Evolutionary conservation across 2,329 filamentous ascomycete genomes (phyloP).

Genomic region (Sporothrix mexicana): DNA sequence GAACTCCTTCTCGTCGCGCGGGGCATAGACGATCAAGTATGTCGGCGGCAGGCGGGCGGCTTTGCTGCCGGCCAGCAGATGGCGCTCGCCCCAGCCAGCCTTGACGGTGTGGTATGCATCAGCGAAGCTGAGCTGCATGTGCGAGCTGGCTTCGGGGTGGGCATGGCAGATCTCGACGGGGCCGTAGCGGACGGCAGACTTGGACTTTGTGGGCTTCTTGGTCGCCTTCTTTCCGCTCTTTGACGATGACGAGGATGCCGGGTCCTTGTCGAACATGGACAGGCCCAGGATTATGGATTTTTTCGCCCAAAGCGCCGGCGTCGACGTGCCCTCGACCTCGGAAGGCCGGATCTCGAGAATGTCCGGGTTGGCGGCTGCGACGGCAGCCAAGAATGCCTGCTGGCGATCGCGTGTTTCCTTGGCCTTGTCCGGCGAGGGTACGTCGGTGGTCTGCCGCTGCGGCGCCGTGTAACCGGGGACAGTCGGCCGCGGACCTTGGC

Average conservation of each 20-base stretch:
- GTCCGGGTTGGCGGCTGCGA: conserved; percentile 41
- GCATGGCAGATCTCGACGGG: conserved; percentile 48
- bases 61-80: conserved; percentile 45
- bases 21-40: conserved; percentile 51
- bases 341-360: conserved; percentile 42
- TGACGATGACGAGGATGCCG: background rate
- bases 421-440: background rate
- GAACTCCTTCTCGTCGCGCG: conserved; percentile 47
- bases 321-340: conserved; percentile 44
- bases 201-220: background rate
- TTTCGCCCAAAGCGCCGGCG: conserved; percentile 42
- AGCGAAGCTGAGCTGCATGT: conserved; percentile 47
- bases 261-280: conserved; percentile 28
- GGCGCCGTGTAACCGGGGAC: conserved; percentile 48
- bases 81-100: conserved; percentile 50
- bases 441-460: conserved; percentile 48
- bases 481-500: conserved; percentile 41
- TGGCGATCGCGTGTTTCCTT: background rate
- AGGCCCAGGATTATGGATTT: background rate
- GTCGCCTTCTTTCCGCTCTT: background rate
- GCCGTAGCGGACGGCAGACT: conserved; percentile 33
- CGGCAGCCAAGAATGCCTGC: background rate
- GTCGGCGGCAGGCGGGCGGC: conserved; percentile 43
- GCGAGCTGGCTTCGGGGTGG: conserved; percentile 49
- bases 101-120: conserved; percentile 47